Percentiles rank a stretch among this genome's conserved stretches.
Evolutionary conservation across 768 basidiomycete species (phyloP).

Genomic region (Mycena amicta): DNA sequence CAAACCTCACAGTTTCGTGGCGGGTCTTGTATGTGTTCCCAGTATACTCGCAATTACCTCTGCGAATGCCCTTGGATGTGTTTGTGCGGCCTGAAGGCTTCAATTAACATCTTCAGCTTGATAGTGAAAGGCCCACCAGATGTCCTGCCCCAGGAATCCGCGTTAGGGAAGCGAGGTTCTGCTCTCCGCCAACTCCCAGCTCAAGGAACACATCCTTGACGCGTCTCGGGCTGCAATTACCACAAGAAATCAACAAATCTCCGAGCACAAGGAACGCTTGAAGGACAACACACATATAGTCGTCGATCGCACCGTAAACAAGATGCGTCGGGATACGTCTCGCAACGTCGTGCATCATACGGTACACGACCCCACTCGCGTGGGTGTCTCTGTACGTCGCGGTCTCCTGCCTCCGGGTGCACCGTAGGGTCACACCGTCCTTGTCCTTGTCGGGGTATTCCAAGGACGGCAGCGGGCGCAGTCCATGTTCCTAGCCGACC

Average conservation of each 20-base stretch:
- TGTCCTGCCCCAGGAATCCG: constrained; percentile 44
- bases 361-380: constrained; percentile 36
- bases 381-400: constrained; percentile 46
- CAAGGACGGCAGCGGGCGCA: constrained; percentile 43
- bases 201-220: constrained; percentile 41
- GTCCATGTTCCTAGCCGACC: constrained; percentile 43
- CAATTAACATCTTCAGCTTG: too few species aligned
- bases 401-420: constrained; percentile 48
- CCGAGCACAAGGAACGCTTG: background rate
- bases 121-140: constrained; percentile 34
- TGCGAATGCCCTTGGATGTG: background rate
- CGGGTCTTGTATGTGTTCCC: background rate
- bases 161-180: constrained; percentile 39
- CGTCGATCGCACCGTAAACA: constrained; percentile 48
- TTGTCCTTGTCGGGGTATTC: constrained; percentile 45
- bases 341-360: constrained; percentile 34
- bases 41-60: background rate
- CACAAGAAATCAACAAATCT: background rate
- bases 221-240: constrained; percentile 34
- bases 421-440: constrained; percentile 52
- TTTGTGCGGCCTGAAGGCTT: background rate
- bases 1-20: background rate
- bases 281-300: constrained; percentile 41
- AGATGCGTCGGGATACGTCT: constrained; percentile 44
- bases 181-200: constrained; percentile 35